Evolutionary conservation across 2,329 filamentous ascomycete species (phyloP).

Genomic region (Calonectria leucothoes): DNA sequence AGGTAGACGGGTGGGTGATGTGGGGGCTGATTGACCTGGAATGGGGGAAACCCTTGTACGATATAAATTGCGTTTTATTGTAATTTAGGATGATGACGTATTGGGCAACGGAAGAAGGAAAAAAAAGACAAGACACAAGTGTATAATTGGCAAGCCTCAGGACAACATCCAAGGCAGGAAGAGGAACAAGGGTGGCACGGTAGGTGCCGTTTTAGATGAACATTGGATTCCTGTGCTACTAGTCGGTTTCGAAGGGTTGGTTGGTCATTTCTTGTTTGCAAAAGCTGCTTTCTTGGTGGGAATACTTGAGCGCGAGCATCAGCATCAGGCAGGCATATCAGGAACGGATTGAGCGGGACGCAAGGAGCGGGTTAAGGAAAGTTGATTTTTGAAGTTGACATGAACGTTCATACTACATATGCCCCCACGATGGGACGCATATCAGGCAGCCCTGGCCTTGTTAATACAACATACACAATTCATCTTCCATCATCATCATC

Average conservation of each 20-base stretch:
- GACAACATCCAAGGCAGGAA: slow-evolving; percentile 7
- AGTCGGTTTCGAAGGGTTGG: slow-evolving; percentile 31
- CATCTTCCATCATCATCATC: slow-evolving; percentile 1
- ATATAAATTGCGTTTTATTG: slow-evolving; percentile 39
- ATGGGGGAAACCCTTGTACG: slow-evolving; percentile 33
- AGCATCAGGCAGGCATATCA: slow-evolving; percentile 25
- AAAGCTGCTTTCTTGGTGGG: slow-evolving; percentile 14
- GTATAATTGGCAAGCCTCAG: slow-evolving; percentile 27
- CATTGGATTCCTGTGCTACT: slow-evolving; percentile 36
- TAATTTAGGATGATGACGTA: slow-evolving; percentile 38
- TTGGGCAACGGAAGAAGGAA: slow-evolving; percentile 11
- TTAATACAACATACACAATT: slow-evolving; percentile 37
- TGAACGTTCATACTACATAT: slow-evolving; percentile 23
- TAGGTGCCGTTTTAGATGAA: slow-evolving; percentile 30
- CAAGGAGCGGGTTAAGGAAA: slow-evolving; percentile 11
- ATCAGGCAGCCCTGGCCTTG: slow-evolving; percentile 24
- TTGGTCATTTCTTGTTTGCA: slow-evolving; percentile 31
- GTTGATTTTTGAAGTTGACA: slow-evolving; percentile 15
- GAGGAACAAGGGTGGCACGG: slow-evolving; percentile 2
- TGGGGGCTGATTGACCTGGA: not conserved
- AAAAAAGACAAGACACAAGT: slow-evolving; percentile 7
- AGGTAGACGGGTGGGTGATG: not conserved
- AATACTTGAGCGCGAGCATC: slow-evolving; percentile 27
- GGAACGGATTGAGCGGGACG: slow-evolving; percentile 19
- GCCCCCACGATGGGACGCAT: slow-evolving; percentile 22